Conservation (phyloP, 768 basidiomycete genomes). For the Naganishia onofrii region DNA sequence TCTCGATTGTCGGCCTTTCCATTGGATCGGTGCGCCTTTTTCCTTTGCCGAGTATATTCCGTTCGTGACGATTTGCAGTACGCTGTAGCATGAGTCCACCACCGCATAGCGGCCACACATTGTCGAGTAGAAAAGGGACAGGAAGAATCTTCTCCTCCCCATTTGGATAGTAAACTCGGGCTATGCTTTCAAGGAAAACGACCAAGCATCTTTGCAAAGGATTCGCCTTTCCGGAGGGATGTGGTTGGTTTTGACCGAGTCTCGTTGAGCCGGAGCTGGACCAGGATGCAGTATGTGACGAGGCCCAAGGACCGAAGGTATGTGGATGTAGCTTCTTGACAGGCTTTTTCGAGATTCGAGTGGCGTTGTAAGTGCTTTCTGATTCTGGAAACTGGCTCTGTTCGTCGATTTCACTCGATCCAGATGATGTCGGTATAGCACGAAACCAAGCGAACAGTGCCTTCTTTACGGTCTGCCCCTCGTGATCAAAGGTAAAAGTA, state of each 20-base stretch:
- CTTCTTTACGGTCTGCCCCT: conserved; percentile 39
- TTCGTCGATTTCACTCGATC: not conserved
- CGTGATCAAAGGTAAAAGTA: conserved; percentile 43
- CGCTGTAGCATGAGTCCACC: conserved; percentile 48
- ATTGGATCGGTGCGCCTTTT: conserved; percentile 17
- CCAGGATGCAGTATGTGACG: conserved; percentile 14
- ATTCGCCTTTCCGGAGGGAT: not conserved
- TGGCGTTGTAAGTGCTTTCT: not conserved
- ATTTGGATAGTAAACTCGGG: conserved; percentile 43
- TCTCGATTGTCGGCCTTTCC: conserved; percentile 31
- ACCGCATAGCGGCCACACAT: conserved; percentile 38
- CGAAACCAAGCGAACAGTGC: conserved; percentile 48
- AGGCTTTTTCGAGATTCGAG: not conserved
- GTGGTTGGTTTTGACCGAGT: not conserved
- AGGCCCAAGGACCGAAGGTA: conserved; percentile 36
- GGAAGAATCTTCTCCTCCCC: conserved; percentile 44
- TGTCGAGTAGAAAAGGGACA: conserved; percentile 45
- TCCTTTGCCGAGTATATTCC: conserved; percentile 27
- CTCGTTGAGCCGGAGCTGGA: not conserved
- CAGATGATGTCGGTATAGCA: not conserved
- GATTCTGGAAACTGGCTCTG: not conserved
- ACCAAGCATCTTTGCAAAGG: conserved; percentile 39
- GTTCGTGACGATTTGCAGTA: conserved; percentile 40
- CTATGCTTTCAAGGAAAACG: conserved; percentile 43
- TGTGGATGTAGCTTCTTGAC: not conserved